These are phyloP conservation scores for Boletus sp. DNA, from an alignment of 768 basidiomycete species.

Conservation along the genomic window DNA sequence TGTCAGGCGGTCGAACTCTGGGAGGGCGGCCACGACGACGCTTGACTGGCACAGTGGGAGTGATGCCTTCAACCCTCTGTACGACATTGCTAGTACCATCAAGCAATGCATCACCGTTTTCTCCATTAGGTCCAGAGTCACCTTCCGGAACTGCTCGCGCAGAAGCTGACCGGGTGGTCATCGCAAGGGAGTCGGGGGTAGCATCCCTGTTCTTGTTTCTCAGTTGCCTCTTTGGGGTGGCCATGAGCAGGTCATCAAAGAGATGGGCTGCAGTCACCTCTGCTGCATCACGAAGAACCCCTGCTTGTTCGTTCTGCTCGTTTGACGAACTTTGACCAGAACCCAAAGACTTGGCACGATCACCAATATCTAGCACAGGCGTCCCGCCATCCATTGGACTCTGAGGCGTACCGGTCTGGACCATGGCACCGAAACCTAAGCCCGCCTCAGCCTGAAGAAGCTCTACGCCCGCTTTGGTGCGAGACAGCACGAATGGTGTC, in stretches of 20 bases:
- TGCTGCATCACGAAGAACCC: not conserved
- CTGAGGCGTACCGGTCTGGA: slow-evolving; percentile 10
- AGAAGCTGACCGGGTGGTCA: slow-evolving; percentile 21
- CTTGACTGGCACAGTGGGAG: slow-evolving; percentile 23
- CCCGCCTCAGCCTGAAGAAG: slow-evolving; percentile 22
- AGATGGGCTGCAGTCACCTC: slow-evolving; percentile 30
- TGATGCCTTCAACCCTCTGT: slow-evolving; percentile 5
- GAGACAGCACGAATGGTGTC: slow-evolving; percentile 84
- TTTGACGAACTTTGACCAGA: slow-evolving; percentile 11
- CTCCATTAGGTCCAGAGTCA: slow-evolving; percentile 8
- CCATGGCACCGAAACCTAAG: slow-evolving; percentile 11
- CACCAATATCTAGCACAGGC: slow-evolving; percentile 17
- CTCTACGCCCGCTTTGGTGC: slow-evolving; percentile 34
- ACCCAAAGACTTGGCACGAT: slow-evolving; percentile 17
- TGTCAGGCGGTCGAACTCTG: slow-evolving; percentile 21
- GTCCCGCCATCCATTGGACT: slow-evolving; percentile 24
- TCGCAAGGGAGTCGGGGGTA: slow-evolving; percentile 14
- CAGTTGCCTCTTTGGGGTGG: slow-evolving; percentile 21
- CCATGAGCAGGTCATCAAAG: slow-evolving; percentile 29
- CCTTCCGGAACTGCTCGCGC: slow-evolving; percentile 14
- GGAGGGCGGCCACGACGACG: slow-evolving; percentile 35
- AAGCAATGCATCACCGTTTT: slow-evolving; percentile 5
- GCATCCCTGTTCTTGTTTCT: slow-evolving; percentile 14
- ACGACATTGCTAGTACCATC: slow-evolving; percentile 2
- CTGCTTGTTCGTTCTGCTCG: slow-evolving; percentile 16